Evolutionary conservation across 805 yeast species (phyloP).

Genomic region (Metschnikowia arizonensis): DNA sequence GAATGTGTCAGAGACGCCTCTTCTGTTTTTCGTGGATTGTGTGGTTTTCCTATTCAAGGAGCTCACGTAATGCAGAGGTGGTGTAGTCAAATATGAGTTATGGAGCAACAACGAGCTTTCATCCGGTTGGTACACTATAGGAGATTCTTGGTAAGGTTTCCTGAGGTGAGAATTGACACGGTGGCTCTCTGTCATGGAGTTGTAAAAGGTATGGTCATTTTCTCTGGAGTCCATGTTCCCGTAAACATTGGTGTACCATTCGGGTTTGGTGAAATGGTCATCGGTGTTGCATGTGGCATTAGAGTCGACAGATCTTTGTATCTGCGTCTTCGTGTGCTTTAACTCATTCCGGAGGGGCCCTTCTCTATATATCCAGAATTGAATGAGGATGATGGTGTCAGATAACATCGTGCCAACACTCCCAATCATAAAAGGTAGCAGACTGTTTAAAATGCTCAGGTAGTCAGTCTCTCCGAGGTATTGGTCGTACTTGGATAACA

Average conservation of each 20-base stretch:
- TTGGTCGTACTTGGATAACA: slow-evolving; percentile 19
- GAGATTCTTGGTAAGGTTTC: slow-evolving; percentile 1
- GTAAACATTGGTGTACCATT: slow-evolving; percentile 33
- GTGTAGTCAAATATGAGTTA: slow-evolving; percentile 11
- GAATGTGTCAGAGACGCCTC: slow-evolving; percentile 19
- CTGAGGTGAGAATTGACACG: not conserved
- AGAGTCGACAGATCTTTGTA: not conserved
- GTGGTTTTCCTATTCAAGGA: slow-evolving; percentile 11
- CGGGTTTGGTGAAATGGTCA: slow-evolving; percentile 32
- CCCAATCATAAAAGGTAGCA: slow-evolving; percentile 21
- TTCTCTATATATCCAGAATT: slow-evolving; percentile 26
- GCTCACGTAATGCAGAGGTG: slow-evolving; percentile 18
- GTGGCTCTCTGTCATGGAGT: not conserved
- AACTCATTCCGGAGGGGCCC: not conserved
- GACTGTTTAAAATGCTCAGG: slow-evolving; percentile 16
- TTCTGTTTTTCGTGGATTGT: slow-evolving; percentile 1
- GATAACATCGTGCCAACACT: slow-evolving; percentile 24
- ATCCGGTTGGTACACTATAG: slow-evolving; percentile 3
- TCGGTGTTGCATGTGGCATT: not conserved
- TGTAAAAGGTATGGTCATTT: not conserved
- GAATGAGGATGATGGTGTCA: slow-evolving; percentile 32
- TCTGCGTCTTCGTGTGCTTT: not conserved
- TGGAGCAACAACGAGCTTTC: slow-evolving; percentile 13
- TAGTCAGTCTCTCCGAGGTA: slow-evolving; percentile 13
- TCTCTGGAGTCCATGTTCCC: slow-evolving; percentile 2